These are phyloP conservation scores for Phytophthora sp. DNA, from an alignment of 352 stramenopile species.

Conservation along the genomic window DNA sequence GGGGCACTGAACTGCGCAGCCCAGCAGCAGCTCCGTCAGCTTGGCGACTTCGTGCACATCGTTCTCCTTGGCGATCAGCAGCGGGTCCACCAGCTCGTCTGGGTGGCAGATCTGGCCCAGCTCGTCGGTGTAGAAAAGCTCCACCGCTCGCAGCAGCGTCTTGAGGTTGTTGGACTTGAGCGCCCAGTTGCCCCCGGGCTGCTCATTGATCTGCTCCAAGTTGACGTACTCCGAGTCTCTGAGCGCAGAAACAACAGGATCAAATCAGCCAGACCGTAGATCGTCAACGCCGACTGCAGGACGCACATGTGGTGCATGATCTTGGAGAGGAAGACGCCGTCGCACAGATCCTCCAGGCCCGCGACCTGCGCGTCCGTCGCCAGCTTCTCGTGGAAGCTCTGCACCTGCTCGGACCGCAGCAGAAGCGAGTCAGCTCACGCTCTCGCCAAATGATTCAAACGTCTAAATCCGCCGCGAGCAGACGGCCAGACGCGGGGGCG, in stretches of 20 bases:
- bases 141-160: conserved; percentile 71
- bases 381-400: conserved; percentile 75
- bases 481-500: no score
- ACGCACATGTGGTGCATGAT: conserved; percentile 89
- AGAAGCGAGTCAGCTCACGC: no score
- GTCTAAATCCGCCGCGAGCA: conserved; percentile 9
- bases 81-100: conserved; percentile 71
- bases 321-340: conserved; percentile 84
- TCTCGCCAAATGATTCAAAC: conserved; percentile 4
- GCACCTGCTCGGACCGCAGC: conserved; percentile 45
- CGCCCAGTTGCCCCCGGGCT: conserved; percentile 71
- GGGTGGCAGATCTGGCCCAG: conserved; percentile 74
- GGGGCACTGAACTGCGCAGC: conserved; percentile 80
- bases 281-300: neutral
- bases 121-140: conserved; percentile 86
- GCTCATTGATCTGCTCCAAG: conserved; percentile 73
- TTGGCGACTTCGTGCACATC: conserved; percentile 73
- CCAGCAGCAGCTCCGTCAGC: conserved; percentile 75
- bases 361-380: conserved; percentile 46
- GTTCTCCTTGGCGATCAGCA: conserved; percentile 73
- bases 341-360: conserved; percentile 64
- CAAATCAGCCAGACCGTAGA: conserved; percentile 10
- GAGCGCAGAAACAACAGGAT: neutral
- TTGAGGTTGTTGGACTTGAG: conserved; percentile 85
- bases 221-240: conserved; percentile 85